Conservation (phyloP, 1,284 basidiomycete genomes). For the Irpex rosettiformis region DNA sequence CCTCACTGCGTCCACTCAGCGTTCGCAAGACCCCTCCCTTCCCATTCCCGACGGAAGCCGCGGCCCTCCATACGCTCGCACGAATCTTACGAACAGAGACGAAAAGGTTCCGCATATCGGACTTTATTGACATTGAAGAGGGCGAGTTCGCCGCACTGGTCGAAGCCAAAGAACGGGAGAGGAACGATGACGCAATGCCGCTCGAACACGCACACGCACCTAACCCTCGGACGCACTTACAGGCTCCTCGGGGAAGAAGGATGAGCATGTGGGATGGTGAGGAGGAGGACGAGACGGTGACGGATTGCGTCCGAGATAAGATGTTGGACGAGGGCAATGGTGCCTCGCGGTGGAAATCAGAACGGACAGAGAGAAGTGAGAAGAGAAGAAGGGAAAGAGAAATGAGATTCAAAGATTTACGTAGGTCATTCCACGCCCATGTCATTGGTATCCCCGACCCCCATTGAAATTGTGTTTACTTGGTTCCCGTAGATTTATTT, state of each 20-base stretch:
- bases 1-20: not conserved
- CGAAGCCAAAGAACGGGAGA: constrained; percentile 27
- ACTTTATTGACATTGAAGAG: constrained; percentile 34
- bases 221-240: not conserved
- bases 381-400: constrained; percentile 26
- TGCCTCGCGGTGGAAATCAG: constrained; percentile 2
- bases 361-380: constrained; percentile 19
- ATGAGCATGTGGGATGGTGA: constrained; percentile 12
- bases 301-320: constrained; percentile 13
- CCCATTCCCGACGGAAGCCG: constrained; percentile 18
- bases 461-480: not conserved
- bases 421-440: constrained; percentile 9
- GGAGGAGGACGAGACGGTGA: constrained; percentile 11
- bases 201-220: no score
- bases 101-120: constrained; percentile 19
- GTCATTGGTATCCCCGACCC: not conserved
- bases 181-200: constrained; percentile 3
- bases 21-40: constrained; percentile 10
- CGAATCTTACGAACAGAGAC: constrained; percentile 19
- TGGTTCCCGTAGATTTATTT: constrained; percentile 45
- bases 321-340: constrained; percentile 6
- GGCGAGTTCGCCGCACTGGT: constrained; percentile 21
- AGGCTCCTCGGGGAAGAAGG: not conserved
- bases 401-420: constrained; percentile 12
- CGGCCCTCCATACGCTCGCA: constrained; percentile 19